Conservation (phyloP, 73 alveolate genomes). For the Tetrahymena borealis region DNA sequence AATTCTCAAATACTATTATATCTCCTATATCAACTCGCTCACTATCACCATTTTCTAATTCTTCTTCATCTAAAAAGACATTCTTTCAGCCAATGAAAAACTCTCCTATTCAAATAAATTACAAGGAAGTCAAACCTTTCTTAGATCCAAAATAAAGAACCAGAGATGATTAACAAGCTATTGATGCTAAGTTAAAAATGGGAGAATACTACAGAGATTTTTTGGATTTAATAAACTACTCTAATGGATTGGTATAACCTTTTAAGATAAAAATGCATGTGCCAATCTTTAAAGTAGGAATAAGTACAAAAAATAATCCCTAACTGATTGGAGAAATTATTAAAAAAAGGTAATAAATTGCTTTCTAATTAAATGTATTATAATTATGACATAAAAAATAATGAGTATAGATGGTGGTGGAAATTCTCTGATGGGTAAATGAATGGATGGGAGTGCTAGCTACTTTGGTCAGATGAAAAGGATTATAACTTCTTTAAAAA, state of each 20-base stretch:
- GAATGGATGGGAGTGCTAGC: background rate
- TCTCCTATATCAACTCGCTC: background rate
- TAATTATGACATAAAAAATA: background rate
- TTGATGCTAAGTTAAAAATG: background rate
- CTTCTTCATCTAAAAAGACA: background rate
- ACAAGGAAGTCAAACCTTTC: background rate
- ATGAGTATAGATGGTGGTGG: constrained; percentile 6
- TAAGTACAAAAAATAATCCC: background rate
- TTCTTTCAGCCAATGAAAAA: background rate
- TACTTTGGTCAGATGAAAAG: background rate
- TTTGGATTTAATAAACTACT: background rate
- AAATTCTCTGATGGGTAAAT: background rate
- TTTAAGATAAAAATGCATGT: background rate
- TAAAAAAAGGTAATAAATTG: background rate
- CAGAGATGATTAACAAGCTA: background rate
- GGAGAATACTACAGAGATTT: background rate
- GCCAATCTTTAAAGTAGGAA: background rate
- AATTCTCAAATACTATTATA: background rate
- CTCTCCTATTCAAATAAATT: background rate
- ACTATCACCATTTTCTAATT: background rate
- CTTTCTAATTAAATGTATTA: background rate
- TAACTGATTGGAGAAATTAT: background rate
- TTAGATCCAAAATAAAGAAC: background rate
- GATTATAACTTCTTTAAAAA: background rate
- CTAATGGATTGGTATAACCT: background rate